Evolutionary conservation across 2,329 filamentous ascomycete genomes (phyloP), one percentile per base, ranked within the genome.

Genomic region (Paradendryphiella salina): DNA sequence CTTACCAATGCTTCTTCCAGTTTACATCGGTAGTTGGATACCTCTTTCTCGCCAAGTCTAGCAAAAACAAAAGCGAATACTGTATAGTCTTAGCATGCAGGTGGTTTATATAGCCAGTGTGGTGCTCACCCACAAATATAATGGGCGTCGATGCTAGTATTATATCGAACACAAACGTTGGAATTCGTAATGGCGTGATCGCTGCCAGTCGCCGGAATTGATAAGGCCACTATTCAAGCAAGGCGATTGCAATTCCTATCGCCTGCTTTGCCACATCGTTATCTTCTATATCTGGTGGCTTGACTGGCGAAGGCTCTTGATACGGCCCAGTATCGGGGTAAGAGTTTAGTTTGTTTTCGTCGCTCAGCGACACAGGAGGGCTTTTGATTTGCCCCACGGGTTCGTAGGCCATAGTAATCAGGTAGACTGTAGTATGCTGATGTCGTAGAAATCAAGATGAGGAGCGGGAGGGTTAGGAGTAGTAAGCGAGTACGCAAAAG

Each of bases 61-160:
- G 59, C 64, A 31, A 64, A 64, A 11, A 60, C 46, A 1, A 65
- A 4, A 15, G 66, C 66, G 13, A 70, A 60, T 18, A 60, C 65
- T 70, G 5, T 10, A 15, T 8, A 1, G 7, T 10, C 34, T 66
- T 20, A 64, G 43, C 23, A 32, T n/a, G 14, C 9, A 5, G 14
- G 8, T 8, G 2, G n/a, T 20, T 17, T 7, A 23, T n/a, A n/a
- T n/a, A 29, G 9, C 4, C 5, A 4, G 11, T 2, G 29, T 33
- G 15, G 6, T 7, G 31, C 49, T 20, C 56, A 68, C 65, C 54
- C 26, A 68, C 53, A 28, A 70, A 70, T 50, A 68, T 54, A 1
- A 69, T 47, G 14, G 67, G 66, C 20, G 49, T 46, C 1, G 64
- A 65, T 14, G 64, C 64, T 3, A 70, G 42, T 10, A 68, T 8